Evolutionary conservation across 169 alveolate species (phyloP).

Genomic region (Amoebophrya sp.): DNA sequence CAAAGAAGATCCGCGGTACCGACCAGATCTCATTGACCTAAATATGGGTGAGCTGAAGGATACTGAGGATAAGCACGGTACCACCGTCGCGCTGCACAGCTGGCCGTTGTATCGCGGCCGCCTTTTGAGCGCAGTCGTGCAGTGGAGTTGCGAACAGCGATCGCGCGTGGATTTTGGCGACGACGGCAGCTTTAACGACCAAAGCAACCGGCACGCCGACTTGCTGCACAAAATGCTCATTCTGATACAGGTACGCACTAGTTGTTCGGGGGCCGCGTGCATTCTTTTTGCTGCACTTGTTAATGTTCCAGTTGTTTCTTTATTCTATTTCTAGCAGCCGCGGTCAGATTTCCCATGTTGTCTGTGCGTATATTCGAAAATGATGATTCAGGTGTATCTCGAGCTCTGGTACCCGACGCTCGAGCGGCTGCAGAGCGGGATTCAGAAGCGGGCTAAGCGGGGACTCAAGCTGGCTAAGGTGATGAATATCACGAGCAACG

Average conservation of each 20-base stretch:
- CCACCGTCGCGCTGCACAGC: background rate
- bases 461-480: background rate
- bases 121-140: background rate
- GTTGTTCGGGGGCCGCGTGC: too few relatives aligned
- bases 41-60: background rate
- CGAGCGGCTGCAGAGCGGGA: background rate
- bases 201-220: background rate
- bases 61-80: background rate
- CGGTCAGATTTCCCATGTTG: too few relatives aligned
- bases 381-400: background rate
- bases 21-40: background rate
- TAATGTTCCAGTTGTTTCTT: background rate
- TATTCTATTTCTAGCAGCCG: too few relatives aligned
- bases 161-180: background rate
- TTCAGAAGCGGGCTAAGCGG: background rate
- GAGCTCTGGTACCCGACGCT: background rate
- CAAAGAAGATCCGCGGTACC: background rate
- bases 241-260: background rate
- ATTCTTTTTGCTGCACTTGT: too few relatives aligned
- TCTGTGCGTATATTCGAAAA: too few relatives aligned
- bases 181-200: background rate
- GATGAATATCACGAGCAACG: too few relatives aligned
- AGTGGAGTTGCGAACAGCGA: background rate
- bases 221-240: constrained; percentile 1
- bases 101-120: background rate